Percentiles rank a stretch among this genome's conserved stretches.
These are phyloP conservation scores for Umbilicus rupestris DNA, from an alignment of 164 flowering plant species.

Conservation along the genomic window DNA sequence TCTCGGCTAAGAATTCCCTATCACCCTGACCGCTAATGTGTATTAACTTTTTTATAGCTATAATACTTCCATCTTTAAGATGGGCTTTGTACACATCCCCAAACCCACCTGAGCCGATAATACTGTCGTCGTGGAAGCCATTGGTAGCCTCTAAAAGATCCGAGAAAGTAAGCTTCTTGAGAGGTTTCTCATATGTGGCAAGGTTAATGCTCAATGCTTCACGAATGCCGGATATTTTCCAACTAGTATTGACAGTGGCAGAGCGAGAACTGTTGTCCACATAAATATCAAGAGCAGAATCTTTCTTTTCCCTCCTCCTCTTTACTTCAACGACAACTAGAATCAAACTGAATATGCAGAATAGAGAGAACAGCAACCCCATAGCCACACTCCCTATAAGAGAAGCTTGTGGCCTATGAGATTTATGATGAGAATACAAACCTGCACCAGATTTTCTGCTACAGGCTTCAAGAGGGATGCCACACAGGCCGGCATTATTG, in stretches of 20 bases:
- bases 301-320: conserved; percentile 53
- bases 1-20: conserved; percentile 93
- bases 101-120: conserved; percentile 90
- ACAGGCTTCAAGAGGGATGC: conserved; percentile 62
- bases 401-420: conserved; percentile 44
- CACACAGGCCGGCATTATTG: conserved; percentile 85
- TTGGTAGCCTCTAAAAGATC: conserved; percentile 92
- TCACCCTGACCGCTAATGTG: conserved; percentile 93
- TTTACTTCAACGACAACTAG: conserved; percentile 46
- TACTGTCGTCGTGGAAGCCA: conserved; percentile 71
- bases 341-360: conserved; percentile 69
- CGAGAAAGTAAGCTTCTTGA: conserved; percentile 79
- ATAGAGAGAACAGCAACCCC: conserved; percentile 70
- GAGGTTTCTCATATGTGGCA: conserved; percentile 80
- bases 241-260: conserved; percentile 34
- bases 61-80: conserved; percentile 72
- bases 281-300: conserved; percentile 48
- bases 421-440: conserved; percentile 25
- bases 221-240: conserved; percentile 62
- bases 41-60: conserved; percentile 87
- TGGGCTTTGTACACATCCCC: conserved; percentile 94
- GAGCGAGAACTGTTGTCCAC: conserved; percentile 54
- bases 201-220: conserved; percentile 88
- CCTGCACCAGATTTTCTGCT: conserved; percentile 15
- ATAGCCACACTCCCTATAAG: conserved; percentile 38